These are phyloP conservation scores for Paramyrothecium sp. DNA, from an alignment of 2,329 filamentous ascomycete species.

Conservation along the genomic window DNA sequence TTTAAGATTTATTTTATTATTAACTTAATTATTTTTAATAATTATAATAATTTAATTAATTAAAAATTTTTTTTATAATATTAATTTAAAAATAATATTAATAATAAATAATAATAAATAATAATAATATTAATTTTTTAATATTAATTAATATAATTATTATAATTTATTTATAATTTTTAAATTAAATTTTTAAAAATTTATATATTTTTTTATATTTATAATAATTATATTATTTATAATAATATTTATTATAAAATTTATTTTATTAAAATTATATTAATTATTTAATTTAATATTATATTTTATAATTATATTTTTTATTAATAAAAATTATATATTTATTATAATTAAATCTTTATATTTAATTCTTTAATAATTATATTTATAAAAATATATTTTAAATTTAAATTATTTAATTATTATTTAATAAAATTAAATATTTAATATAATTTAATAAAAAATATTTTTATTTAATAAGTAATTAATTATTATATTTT, in stretches of 20 bases:
- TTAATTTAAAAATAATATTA: background rate
- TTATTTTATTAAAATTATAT: conserved; percentile 3
- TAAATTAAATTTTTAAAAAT: background rate
- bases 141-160: conserved; percentile 1
- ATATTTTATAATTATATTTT: background rate
- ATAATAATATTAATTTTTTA: conserved; percentile 2
- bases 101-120: conserved; percentile 4
- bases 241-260: background rate
- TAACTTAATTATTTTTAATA: background rate
- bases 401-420: no score
- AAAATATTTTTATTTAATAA: no score
- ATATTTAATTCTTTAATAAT: background rate
- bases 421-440: no score
- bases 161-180: background rate
- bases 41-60: background rate
- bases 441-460: no score
- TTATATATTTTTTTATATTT: background rate
- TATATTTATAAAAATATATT: background rate
- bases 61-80: no score
- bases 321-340: conserved; percentile 1
- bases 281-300: conserved; percentile 3
- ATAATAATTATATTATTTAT: background rate
- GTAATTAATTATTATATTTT: no score
- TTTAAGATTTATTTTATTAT: conserved; percentile 1
- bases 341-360: conserved; percentile 2